These are phyloP conservation scores for Penicillium rolfsii DNA, from an alignment of 2,329 filamentous ascomycete species.

Conservation along the genomic window DNA sequence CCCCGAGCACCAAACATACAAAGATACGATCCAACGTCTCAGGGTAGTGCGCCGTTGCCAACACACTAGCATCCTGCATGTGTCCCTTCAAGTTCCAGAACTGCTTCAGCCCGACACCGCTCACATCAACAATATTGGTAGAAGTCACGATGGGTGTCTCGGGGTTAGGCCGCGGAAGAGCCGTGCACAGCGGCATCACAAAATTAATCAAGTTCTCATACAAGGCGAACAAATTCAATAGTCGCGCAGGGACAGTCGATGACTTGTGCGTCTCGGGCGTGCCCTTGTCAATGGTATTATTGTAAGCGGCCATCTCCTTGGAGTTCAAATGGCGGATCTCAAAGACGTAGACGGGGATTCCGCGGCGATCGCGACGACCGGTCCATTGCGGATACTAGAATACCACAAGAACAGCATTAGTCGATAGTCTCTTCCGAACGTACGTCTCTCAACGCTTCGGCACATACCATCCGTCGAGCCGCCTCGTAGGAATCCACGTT, in stretches of 20 bases:
- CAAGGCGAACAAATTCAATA: slow-evolving; percentile 84
- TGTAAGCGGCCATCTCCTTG: slow-evolving; percentile 79
- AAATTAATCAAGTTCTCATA: slow-evolving; percentile 93
- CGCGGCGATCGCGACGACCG: slow-evolving; percentile 83
- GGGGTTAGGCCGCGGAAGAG: slow-evolving; percentile 72
- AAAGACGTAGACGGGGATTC: slow-evolving; percentile 90
- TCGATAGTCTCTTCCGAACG: neutral
- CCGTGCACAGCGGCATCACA: slow-evolving; percentile 80
- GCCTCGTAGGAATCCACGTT: slow-evolving; percentile 82
- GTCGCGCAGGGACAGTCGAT: slow-evolving; percentile 64
- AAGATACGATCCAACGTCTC: slow-evolving; percentile 87
- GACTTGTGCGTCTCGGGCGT: slow-evolving; percentile 62
- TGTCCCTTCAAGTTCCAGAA: slow-evolving; percentile 94
- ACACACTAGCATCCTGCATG: slow-evolving; percentile 87
- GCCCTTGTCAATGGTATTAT: slow-evolving; percentile 52
- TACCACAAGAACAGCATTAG: neutral
- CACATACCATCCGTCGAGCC: slow-evolving; percentile 68
- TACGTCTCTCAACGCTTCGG: neutral
- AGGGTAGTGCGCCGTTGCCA: slow-evolving; percentile 92
- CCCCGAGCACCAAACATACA: slow-evolving; percentile 44
- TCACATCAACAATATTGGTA: slow-evolving; percentile 94
- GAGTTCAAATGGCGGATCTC: slow-evolving; percentile 81
- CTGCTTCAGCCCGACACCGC: slow-evolving; percentile 82
- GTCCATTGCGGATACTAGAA: slow-evolving; percentile 90
- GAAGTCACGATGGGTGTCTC: slow-evolving; percentile 88